Evolutionary conservation across 768 basidiomycete species (phyloP), one percentile per base, ranked within the genome.

Genomic region (Mycena polygramma): DNA sequence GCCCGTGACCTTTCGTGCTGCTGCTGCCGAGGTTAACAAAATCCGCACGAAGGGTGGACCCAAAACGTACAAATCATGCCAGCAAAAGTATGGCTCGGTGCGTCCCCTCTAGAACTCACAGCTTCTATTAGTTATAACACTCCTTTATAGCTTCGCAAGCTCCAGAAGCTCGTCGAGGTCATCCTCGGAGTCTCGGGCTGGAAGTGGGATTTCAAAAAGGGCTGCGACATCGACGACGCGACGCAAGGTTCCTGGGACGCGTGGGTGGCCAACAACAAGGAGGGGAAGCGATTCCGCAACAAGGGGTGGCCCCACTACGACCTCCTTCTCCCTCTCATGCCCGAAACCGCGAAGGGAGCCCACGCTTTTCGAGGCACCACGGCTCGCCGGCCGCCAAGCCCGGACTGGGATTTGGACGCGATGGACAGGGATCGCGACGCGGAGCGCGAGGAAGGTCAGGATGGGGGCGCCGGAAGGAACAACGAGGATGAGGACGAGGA

Each of bases 161-260:
- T 41, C 1, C 41, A 37, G 57, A 22, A 22, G 5, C 20, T 57
- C 6, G 57, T 79, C 14, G 71, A 75, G 52, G 66, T 69, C 20
- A 73, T 78, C 55, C 63, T 72, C 63, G 45, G 20, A 7, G 37
- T 46, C 20, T 77, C 76, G 19, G 77, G 79, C 46, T 80, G 74
- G 75, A 74, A 68, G 20, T 80, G 79, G 77, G 67, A 45, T 60
- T 74, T 79, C 49, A 57, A 68, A 57, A 10, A 49, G 24, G 71
- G 76, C 26, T 69, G 68, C 26, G 59, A 41, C 17, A 70, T 77
- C 54, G 45, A 20, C 20, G 24, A 68, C 4, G 72, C 75, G 13
- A 73, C 68, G 45, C 60, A 67, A 24, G 57, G 57, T 14, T 45
- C 49, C 6, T 75, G 73, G 75, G 65, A 55, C 20, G 54, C 30